Evolutionary conservation across 2,329 filamentous ascomycete genomes (phyloP), one percentile per base, ranked within the genome.

Genomic region (Claviceps arundinis): DNA sequence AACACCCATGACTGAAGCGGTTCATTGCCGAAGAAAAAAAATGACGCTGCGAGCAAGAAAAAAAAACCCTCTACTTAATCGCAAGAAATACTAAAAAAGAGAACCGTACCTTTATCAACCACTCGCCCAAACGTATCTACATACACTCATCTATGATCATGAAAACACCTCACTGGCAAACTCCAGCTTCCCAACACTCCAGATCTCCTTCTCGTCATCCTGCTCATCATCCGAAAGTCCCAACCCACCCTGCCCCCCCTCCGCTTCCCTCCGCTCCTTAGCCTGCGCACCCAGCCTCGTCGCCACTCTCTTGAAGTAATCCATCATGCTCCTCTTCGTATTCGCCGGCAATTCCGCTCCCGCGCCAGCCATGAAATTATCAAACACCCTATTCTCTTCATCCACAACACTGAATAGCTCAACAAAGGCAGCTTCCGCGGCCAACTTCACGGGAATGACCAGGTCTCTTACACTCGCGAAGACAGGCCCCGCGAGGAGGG

Each of bases 301-400:
- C 1, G 89, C 89, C 57, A 98, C 87, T 43, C 93, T 77, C 76
- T 95, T 95, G 73, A 97, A 97, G 71, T 98, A 98, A 67, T 98
- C 93, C 54, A 84, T 79, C 85, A 98, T 96, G 66, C 85, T 89
- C 59, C 91, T 79, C 76, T 94, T 93, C 17, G 82, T 82, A 42
- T 80, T 84, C 0, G 87, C 70, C 8, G 82, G 75, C 54, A 96
- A 68, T 3, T 81, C 78, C 49, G 79, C 78, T 5, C 78, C 80
- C 1, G 83, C 75, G 0, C 82, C 81, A 9, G 79, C 74, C 73
- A 96, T 83, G 69, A 89, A 97, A 70, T 90, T 90, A 60, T 96
- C 90, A 65, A 96, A 97, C 19, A 96, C 81, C 56, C 80, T 83
- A 54, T 75, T 77, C 64, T 96, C 93, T 56, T 90, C 85, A 45